Evolutionary conservation across 2,329 filamentous ascomycete genomes (phyloP), one percentile per base, ranked within the genome.

Genomic region (Fusarium bulbicola): DNA sequence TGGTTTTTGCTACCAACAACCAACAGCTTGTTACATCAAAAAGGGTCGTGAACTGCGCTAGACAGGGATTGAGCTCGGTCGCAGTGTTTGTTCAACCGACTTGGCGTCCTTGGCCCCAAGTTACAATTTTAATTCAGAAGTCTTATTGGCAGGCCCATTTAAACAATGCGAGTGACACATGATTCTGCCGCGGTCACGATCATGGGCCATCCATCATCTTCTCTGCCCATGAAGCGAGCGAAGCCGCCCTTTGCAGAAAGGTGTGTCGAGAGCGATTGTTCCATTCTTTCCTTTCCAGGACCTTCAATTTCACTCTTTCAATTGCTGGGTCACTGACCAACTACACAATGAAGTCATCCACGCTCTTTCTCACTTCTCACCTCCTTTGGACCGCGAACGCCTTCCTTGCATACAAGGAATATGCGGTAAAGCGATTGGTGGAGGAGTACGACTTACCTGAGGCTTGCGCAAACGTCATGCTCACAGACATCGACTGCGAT

Each of bases 231-330:
- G 49, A 49, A 26, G 11, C 1, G 4, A 18, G 20, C 3, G 14
- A 46, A 28, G 9, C 6, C 4, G 40, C 42, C 4, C 24, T 37
- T 7, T 6, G 4, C 2, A n/a, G 11, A 1, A 1, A 6, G 1
- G 49, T 12, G 1, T 1, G 7, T 14, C 2, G 11, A 24, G 21
- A n/a, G 18, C 6, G 6, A 21, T 5, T 1, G 1, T n/a, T 54
- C 1, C 15, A 50, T 40, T 40, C 42, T 6, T 21, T 47, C 7
- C 6, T 28, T 34, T n/a, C 4, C 1, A 14, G 13, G 7, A 1
- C 37, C 37, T 12, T 1, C 34, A n/a, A 52, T 26, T 50, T 52
- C 45, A 52, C 61, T 53, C 45, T 18, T 52, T 63, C 12, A 63
- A 3, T 53, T 49, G 42, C 5, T 36, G 26, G 12, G 34, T 1